phyloP scores from a whole-genome alignment of 108 stramenopile genomes.

The Skeletonema potamos region DNA sequence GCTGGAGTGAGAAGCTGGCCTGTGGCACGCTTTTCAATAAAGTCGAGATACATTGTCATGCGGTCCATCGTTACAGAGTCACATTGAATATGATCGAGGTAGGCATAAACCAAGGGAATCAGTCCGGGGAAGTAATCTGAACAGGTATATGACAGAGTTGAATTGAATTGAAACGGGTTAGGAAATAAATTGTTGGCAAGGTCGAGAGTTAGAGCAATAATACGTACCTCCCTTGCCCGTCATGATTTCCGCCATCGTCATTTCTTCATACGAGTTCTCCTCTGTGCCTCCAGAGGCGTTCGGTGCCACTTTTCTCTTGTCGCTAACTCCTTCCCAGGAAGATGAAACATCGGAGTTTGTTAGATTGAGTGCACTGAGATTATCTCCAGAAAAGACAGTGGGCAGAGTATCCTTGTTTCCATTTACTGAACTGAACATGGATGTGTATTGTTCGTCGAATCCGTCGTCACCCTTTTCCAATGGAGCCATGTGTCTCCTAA shows the following conservation, averaged over 20 bases:
- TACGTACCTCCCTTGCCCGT: slow-evolving; percentile 82
- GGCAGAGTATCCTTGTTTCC: slow-evolving; percentile 25
- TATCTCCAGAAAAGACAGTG: slow-evolving; percentile 14
- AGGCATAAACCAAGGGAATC: slow-evolving; percentile 93
- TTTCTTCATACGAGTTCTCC: slow-evolving; percentile 93
- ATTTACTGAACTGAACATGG: slow-evolving; percentile 76
- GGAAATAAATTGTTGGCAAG: no score
- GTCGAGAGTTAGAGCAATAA: no score
- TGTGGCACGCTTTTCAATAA: slow-evolving; percentile 85
- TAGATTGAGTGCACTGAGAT: neutral
- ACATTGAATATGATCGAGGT: slow-evolving; percentile 94
- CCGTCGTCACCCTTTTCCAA: slow-evolving; percentile 87
- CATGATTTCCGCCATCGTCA: slow-evolving; percentile 98
- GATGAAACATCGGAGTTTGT: slow-evolving; percentile 10
- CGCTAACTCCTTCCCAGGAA: slow-evolving; percentile 55
- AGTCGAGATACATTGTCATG: slow-evolving; percentile 79
- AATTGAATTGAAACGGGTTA: neutral
- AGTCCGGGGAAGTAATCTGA: slow-evolving; percentile 95
- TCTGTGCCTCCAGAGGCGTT: slow-evolving; percentile 73
- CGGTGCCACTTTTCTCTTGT: slow-evolving; percentile 60
- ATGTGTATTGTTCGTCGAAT: slow-evolving; percentile 77
- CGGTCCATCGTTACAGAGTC: slow-evolving; percentile 77
- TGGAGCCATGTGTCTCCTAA: slow-evolving; percentile 93
- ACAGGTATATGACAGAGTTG: neutral
- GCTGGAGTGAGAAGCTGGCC: slow-evolving; percentile 95